Percentiles rank a stretch among this genome's conserved stretches.
These are phyloP conservation scores for Chlorella vulgaris DNA, from an alignment of 139 green algal species.

Conservation along the genomic window DNA sequence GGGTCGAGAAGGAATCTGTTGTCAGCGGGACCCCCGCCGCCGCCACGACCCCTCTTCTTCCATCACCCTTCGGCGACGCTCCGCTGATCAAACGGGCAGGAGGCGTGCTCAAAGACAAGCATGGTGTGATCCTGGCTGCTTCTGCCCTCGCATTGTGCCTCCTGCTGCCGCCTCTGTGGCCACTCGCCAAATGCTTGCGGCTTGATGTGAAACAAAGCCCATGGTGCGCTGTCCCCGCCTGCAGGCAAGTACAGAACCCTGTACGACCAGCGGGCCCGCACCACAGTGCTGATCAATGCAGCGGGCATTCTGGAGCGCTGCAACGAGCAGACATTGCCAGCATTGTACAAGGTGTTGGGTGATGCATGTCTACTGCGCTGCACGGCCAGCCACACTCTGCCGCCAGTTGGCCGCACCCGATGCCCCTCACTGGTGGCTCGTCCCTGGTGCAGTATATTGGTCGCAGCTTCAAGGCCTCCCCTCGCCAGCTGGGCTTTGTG, in stretches of 20 bases:
- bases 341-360: slow-evolving; percentile 15
- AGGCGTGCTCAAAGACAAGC: slow-evolving; percentile 35
- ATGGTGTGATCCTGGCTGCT: slow-evolving; percentile 6
- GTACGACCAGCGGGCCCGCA: slow-evolving; percentile 43
- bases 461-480: slow-evolving; percentile 27
- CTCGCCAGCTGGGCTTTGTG: slow-evolving; percentile 42
- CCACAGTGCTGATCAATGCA: slow-evolving; percentile 38
- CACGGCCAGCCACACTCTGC: too few species aligned
- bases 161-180: too few species aligned
- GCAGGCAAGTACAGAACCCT: slow-evolving; percentile 29
- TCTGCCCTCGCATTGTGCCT: too few species aligned
- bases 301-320: slow-evolving; percentile 40
- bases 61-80: not conserved
- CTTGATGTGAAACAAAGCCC: too few species aligned
- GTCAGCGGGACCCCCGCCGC: too few species aligned
- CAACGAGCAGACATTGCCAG: slow-evolving; percentile 47
- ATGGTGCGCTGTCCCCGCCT: not conserved
- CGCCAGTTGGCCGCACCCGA: too few species aligned
- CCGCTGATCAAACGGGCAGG: not conserved
- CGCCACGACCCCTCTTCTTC: too few species aligned
- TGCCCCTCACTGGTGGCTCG: too few species aligned
- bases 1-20: too few species aligned
- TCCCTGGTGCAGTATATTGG: slow-evolving; percentile 31
- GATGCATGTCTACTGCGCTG: too few species aligned
- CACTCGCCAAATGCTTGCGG: too few species aligned